Conservation (phyloP, 2,329 filamentous ascomycete genomes). For the Colletotrichum incanum region DNA sequence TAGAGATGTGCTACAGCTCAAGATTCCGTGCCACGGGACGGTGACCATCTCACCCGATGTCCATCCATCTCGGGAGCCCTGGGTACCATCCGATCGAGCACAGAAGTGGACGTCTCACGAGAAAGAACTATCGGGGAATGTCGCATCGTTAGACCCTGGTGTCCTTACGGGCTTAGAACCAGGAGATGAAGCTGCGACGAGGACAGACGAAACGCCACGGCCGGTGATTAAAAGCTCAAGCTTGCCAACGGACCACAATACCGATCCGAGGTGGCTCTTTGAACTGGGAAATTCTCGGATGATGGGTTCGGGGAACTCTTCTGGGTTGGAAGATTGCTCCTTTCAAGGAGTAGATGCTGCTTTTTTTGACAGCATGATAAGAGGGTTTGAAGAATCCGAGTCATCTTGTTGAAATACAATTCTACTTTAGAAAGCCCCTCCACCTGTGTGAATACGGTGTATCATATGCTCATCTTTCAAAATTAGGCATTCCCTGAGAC, state of each 20-base stretch:
- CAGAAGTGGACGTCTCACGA: background rate
- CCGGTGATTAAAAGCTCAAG: background rate
- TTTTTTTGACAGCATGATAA: slow-evolving; percentile 49
- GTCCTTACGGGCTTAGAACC: background rate
- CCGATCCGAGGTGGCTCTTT: background rate
- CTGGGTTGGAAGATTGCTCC: slow-evolving; percentile 51
- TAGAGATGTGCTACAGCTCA: slow-evolving; percentile 26
- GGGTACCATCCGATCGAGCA: slow-evolving; percentile 34
- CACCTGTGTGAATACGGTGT: background rate
- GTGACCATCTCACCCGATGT: slow-evolving; percentile 50
- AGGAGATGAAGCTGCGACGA: background rate
- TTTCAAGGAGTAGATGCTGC: slow-evolving; percentile 55
- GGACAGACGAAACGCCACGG: no score
- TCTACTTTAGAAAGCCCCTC: background rate
- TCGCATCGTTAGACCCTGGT: background rate
- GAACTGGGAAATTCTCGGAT: background rate
- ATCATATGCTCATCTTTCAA: background rate
- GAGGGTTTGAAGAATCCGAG: slow-evolving; percentile 8
- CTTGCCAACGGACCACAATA: background rate
- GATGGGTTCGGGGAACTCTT: slow-evolving; percentile 43
- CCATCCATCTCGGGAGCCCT: slow-evolving; percentile 46
- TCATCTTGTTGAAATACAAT: background rate
- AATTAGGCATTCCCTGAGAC: no score
- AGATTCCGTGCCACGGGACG: slow-evolving; percentile 51
- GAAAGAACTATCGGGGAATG: background rate